Evolutionary conservation across 2,329 filamentous ascomycete species (phyloP).

Genomic region (Cadophora luteo-olivacea): DNA sequence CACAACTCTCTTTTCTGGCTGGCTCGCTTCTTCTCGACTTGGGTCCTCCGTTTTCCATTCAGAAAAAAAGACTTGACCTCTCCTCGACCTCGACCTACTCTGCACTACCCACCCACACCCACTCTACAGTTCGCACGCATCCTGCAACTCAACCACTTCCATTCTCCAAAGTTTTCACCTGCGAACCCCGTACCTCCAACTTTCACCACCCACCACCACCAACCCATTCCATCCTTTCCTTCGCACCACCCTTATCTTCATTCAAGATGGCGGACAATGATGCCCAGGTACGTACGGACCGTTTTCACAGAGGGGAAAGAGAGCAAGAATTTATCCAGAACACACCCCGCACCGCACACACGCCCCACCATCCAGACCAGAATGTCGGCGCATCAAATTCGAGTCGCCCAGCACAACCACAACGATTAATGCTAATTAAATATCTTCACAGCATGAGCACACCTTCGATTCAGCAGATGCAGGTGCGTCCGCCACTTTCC

Average conservation of each 20-base stretch:
- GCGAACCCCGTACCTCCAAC: neutral
- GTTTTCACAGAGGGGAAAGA: neutral
- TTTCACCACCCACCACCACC: slow-evolving; percentile 11
- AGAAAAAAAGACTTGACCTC: slow-evolving; percentile 23
- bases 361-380: slow-evolving; percentile 19
- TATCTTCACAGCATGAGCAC: slow-evolving; percentile 48
- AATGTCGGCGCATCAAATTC: slow-evolving; percentile 13
- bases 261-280: slow-evolving; percentile 68
- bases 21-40: slow-evolving; percentile 14
- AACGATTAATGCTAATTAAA: slow-evolving; percentile 23
- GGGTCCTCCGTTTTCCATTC: slow-evolving; percentile 13
- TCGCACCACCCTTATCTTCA: slow-evolving; percentile 35
- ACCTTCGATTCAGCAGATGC: slow-evolving; percentile 89
- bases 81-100: slow-evolving; percentile 22
- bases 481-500: slow-evolving; percentile 91
- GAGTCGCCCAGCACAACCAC: slow-evolving; percentile 4
- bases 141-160: slow-evolving; percentile 17
- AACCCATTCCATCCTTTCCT: slow-evolving; percentile 33
- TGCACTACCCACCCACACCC: neutral
- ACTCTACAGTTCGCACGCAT: neutral
- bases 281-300: slow-evolving; percentile 44
- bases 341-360: slow-evolving; percentile 24
- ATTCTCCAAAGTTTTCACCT: slow-evolving; percentile 20
- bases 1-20: neutral
- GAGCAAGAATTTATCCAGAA: slow-evolving; percentile 21